Evolutionary conservation across 179 eudicot genomes (phyloP).

Genomic region (Beta corolliflora): DNA sequence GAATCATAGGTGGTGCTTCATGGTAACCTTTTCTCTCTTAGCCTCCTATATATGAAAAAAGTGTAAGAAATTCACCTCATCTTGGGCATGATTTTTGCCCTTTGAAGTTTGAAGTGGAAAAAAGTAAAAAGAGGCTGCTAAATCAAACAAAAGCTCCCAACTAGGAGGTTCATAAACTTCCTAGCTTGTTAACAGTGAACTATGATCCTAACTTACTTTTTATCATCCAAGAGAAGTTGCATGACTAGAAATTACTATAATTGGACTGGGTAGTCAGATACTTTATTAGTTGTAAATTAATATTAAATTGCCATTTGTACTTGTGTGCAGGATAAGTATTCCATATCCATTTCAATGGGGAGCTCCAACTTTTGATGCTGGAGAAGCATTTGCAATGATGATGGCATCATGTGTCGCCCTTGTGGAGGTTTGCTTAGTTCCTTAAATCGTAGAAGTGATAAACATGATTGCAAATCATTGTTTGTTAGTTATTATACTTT

Average conservation of each 20-base stretch:
- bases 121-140: background rate
- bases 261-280: background rate
- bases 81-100: background rate
- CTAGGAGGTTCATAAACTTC: background rate
- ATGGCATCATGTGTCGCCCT: conserved; percentile 86
- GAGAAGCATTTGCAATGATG: conserved; percentile 99
- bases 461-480: background rate
- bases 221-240: background rate
- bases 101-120: background rate
- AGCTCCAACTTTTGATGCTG: conserved; percentile 89
- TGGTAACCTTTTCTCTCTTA: conserved; percentile 50
- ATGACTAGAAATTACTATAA: background rate
- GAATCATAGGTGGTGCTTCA: conserved; percentile 71
- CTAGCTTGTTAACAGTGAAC: background rate
- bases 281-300: background rate
- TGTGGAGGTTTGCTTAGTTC: conserved; percentile 63
- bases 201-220: conserved; percentile 2
- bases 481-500: background rate
- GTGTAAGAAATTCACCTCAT: background rate
- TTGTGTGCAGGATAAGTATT: conserved; percentile 67
- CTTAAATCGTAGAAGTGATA: background rate
- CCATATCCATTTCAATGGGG: conserved; percentile 99
- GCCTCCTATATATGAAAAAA: background rate
- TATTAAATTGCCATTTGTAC: background rate
- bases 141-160: background rate